Conservation (phyloP, 1,284 basidiomycete species). For the Lentinula novae-zelandiae region DNA sequence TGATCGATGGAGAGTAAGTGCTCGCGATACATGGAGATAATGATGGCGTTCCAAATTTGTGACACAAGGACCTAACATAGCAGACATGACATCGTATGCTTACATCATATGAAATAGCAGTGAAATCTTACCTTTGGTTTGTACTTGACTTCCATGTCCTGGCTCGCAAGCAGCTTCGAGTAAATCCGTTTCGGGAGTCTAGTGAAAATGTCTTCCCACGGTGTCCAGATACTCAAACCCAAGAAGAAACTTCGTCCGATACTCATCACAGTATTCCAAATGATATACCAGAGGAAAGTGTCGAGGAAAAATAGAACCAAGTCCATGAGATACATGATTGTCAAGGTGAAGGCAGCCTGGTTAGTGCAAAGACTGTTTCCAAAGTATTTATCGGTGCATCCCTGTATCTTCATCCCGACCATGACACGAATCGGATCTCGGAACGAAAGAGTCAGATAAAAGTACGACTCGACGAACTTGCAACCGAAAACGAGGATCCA, state of each 20-base stretch:
- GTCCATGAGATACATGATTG: slow-evolving; percentile 98
- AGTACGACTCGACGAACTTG: slow-evolving; percentile 94
- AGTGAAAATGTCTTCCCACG: slow-evolving; percentile 94
- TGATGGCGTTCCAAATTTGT: slow-evolving; percentile 97
- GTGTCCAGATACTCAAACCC: slow-evolving; percentile 94
- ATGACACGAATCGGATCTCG: slow-evolving; percentile 85
- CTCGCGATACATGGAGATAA: slow-evolving; percentile 99
- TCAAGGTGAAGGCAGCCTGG: slow-evolving; percentile 87
- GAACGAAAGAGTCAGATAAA: slow-evolving; percentile 94
- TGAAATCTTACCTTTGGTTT: slow-evolving; percentile 79
- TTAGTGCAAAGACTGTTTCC: slow-evolving; percentile 79
- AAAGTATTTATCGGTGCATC: slow-evolving; percentile 81
- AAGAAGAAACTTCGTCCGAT: slow-evolving; percentile 88
- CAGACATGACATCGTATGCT: background rate
- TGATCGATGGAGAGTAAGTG: slow-evolving; percentile 95
- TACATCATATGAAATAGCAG: background rate
- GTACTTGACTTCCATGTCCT: slow-evolving; percentile 94
- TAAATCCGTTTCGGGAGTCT: slow-evolving; percentile 93
- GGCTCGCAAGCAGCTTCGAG: slow-evolving; percentile 86
- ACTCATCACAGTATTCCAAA: slow-evolving; percentile 95
- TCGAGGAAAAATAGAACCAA: slow-evolving; percentile 93
- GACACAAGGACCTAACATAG: slow-evolving; percentile 80
- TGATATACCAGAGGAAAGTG: slow-evolving; percentile 96
- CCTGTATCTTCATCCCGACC: slow-evolving; percentile 90
- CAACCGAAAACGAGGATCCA: slow-evolving; percentile 92